phyloP scores from a whole-genome alignment of 768 basidiomycete genomes.

The Serendipita sp. region DNA sequence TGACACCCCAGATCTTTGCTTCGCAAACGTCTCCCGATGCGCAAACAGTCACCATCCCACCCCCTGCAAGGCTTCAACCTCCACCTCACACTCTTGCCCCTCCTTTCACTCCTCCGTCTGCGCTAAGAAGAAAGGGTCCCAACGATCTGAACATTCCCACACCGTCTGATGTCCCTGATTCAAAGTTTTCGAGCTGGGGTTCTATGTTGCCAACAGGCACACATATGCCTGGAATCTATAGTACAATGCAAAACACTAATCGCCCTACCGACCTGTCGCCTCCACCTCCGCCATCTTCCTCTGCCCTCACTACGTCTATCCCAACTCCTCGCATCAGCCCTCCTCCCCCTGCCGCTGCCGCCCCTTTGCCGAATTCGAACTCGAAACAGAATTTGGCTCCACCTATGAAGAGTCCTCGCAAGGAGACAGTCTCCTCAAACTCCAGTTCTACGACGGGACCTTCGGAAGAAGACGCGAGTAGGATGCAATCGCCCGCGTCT shows the following conservation, averaged over 20 bases:
- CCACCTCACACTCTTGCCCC: no score
- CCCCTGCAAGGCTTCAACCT: neutral
- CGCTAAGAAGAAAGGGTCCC: neutral
- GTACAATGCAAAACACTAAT: neutral
- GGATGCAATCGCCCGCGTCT: neutral
- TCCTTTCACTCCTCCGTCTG: neutral
- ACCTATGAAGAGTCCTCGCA: neutral
- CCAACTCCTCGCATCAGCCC: no score
- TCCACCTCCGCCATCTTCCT: neutral
- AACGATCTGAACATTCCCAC: neutral
- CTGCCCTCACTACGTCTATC: neutral
- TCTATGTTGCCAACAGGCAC: neutral
- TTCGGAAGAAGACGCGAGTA: neutral
- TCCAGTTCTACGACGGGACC: neutral
- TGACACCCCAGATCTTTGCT: no score
- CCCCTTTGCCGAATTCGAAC: neutral
- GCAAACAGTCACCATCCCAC: no score
- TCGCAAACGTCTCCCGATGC: no score
- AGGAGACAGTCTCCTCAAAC: neutral
- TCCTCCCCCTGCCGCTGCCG: neutral
- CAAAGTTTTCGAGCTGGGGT: slow-evolving; percentile 5
- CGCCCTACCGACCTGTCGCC: neutral
- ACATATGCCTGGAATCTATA: neutral
- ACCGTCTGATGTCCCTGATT: neutral
- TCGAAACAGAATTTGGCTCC: neutral